Base-by-base conservation (phyloP, 1,284 basidiomycete genomes). In the Cryptococcus jaspeensis region DNA sequence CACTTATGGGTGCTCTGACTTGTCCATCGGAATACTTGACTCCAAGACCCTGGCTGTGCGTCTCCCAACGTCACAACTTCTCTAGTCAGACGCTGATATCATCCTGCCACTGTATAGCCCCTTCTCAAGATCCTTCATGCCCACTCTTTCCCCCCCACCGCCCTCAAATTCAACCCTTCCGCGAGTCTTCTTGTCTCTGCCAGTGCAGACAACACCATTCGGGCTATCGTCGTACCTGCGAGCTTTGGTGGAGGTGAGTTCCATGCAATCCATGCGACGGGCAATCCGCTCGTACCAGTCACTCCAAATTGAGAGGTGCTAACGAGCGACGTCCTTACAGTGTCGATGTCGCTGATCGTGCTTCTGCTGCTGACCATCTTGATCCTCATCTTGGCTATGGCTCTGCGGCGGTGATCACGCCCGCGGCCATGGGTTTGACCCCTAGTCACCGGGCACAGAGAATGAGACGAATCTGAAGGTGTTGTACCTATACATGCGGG, bases 121-220 rank as follows among this genome's bases (percentile, higher is more conserved):
- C 76, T 94, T 9, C 78, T 92, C 36, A 87, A 87, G 36, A 94
- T 99, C 59, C 81, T 97, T 48, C 90, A 92, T 74, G 90, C 94
- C 0, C 96, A 99, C 76, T 91, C 93, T 62, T 95, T 99, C 74
- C 92, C 96, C 2, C 85, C 92, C 1, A 99, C 95, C 0, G 87
- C 88, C 1, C 78, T 99, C 55, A 84, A 84, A 56, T 98, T 99
- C 80, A 94, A 89, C 72, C 88, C 92, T 0, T 81, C 85, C 5
- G 87, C 87, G 15, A 84, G 81, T 18, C 66, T 94, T n/a, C 83
- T 99, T n/a, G 83, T 93, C 22, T 92, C 91, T 5, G 93, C 89
- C 4, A 92, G 92, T 67, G 90, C 91, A 5, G 95, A 99, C 77
- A 94, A 90, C 73, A 87, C 88, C 1, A 80, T 98, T 23, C 85